These are phyloP conservation scores for Salix brachista DNA, from an alignment of 345 rosid genomes.

Conservation along the genomic window DNA sequence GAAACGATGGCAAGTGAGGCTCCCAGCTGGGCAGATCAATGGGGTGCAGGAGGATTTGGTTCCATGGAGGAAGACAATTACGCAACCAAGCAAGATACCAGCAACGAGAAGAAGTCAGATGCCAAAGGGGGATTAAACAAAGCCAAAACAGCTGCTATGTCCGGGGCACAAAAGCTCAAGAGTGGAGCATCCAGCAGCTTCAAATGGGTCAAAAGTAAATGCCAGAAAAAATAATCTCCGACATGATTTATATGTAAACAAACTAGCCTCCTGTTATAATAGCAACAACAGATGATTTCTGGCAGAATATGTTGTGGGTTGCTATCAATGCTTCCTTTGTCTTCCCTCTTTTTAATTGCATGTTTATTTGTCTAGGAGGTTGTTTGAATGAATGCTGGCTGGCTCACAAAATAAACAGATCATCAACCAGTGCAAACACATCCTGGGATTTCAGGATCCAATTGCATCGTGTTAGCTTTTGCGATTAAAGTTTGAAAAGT, in stretches of 20 bases:
- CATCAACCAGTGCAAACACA: neutral
- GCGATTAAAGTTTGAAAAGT: too few species aligned
- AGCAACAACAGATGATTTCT: neutral
- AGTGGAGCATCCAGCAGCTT: conserved; percentile 36
- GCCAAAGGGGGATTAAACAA: conserved; percentile 33
- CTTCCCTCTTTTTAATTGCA: neutral
- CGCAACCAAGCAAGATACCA: conserved; percentile 32
- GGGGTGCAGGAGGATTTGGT: conserved; percentile 81
- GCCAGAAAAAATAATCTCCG: conserved; percentile 35
- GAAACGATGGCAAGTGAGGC: conserved; percentile 61
- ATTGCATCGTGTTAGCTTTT: too few species aligned
- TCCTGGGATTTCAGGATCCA: neutral
- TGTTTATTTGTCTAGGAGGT: neutral
- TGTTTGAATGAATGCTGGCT: neutral
- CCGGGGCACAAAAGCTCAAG: conserved; percentile 39
- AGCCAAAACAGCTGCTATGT: conserved; percentile 35
- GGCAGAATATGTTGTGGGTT: neutral
- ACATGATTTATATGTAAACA: neutral
- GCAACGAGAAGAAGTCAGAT: conserved; percentile 33
- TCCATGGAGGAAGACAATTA: conserved; percentile 40
- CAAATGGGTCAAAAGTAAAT: conserved; percentile 59
- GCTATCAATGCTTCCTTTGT: neutral
- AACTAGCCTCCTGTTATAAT: neutral
- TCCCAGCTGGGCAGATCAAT: conserved; percentile 93
- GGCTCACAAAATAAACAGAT: neutral